phyloP scores from a whole-genome alignment of 257 asterid genomes.

The Solanum acaule region DNA sequence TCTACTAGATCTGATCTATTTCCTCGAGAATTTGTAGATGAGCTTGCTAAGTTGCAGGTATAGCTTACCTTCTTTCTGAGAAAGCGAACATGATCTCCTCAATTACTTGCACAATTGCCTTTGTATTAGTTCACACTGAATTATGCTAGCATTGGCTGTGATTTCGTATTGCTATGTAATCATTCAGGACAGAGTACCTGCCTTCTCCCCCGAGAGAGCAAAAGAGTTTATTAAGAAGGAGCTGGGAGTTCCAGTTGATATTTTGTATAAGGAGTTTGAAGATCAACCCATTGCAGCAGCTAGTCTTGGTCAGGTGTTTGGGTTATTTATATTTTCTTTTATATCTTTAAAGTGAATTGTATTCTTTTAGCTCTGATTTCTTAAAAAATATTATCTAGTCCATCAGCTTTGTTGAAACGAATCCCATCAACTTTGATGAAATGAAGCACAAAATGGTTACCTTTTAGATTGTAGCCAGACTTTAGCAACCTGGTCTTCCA shows the following conservation, averaged over 20 bases:
- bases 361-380: neutral
- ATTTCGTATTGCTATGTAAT: neutral
- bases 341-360: neutral
- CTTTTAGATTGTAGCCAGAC: neutral
- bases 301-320: constrained; percentile 99
- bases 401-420: neutral
- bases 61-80: neutral
- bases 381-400: neutral
- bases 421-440: neutral
- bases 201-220: constrained; percentile 74
- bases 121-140: neutral
- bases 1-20: constrained; percentile 94
- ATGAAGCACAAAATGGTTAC: neutral
- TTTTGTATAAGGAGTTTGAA: constrained; percentile 75
- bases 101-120: neutral
- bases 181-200: constrained; percentile 92
- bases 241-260: constrained; percentile 65
- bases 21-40: constrained; percentile 89
- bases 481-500: neutral
- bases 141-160: neutral
- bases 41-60: constrained; percentile 96
- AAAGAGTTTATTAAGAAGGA: constrained; percentile 66
- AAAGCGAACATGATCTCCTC: neutral
- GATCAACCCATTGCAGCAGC: constrained; percentile 97
- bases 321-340: constrained; percentile 11